These are phyloP conservation scores for Achlya hypogyna DNA, from an alignment of 352 stramenopile genomes.

Conservation along the genomic window DNA sequence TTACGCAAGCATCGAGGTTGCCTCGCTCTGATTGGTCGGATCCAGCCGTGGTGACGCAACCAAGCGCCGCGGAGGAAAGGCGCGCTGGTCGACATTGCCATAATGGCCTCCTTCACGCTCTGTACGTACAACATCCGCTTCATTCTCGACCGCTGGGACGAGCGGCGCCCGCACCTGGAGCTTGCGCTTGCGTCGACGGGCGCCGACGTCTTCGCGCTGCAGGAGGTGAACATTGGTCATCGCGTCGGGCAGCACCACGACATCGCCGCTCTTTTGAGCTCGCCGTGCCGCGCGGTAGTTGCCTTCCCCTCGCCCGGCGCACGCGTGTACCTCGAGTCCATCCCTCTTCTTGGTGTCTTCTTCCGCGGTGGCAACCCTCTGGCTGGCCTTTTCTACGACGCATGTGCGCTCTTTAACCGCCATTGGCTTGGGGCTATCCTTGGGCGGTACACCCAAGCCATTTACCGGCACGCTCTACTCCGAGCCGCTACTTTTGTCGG, in stretches of 20 bases:
- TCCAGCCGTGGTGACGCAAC: too few species aligned
- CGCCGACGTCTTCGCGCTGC: conserved; percentile 1
- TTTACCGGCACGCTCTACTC: background rate
- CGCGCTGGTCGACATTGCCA: too few species aligned
- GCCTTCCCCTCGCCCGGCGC: background rate
- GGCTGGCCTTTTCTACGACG: background rate
- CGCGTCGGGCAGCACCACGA: background rate
- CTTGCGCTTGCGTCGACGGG: background rate
- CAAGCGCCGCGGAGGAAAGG: too few species aligned
- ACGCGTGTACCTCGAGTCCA: background rate
- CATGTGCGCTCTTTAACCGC: background rate
- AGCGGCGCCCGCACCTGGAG: background rate
- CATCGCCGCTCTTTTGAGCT: background rate
- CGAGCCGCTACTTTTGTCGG: background rate
- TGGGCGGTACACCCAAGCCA: background rate
- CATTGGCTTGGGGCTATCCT: conserved; percentile 1
- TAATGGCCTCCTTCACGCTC: background rate
- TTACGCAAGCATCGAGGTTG: too few species aligned
- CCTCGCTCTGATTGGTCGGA: too few species aligned
- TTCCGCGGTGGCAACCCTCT: background rate
- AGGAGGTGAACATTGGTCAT: conserved; percentile 9
- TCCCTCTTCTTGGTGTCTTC: background rate
- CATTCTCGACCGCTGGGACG: conserved; percentile 4
- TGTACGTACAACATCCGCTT: conserved; percentile 16
- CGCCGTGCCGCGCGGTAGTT: too few species aligned